These are phyloP conservation scores for Schizosaccharomyces japonicus DNA, from an alignment of 805 yeast genomes.

Conservation along the genomic window DNA sequence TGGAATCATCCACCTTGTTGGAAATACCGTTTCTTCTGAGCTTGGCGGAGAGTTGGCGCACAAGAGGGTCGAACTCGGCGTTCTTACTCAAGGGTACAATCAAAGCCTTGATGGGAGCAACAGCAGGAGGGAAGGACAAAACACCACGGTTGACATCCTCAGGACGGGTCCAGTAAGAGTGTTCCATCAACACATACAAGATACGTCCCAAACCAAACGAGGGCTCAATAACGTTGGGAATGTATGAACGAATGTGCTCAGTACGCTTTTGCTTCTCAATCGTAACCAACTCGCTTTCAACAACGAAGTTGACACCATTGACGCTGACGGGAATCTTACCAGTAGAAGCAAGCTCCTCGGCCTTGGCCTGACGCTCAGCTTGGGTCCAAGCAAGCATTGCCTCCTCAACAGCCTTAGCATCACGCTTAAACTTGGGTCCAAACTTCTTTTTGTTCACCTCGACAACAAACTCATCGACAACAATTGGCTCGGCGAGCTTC, in stretches of 20 bases:
- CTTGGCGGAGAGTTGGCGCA: constrained; percentile 39
- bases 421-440: constrained; percentile 93
- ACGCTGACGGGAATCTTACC: constrained; percentile 45
- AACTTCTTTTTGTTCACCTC: constrained; percentile 83
- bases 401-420: constrained; percentile 75
- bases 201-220: constrained; percentile 98
- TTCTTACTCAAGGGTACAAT: constrained; percentile 82
- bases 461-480: constrained; percentile 62
- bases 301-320: constrained; percentile 47
- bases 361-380: constrained; percentile 57
- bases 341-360: constrained; percentile 36
- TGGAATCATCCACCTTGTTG: constrained; percentile 87
- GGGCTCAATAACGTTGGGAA: constrained; percentile 95
- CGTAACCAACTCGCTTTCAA: constrained; percentile 45
- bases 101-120: constrained; percentile 93
- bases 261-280: constrained; percentile 32
- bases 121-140: constrained; percentile 75
- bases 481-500: constrained; percentile 58
- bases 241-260: constrained; percentile 54
- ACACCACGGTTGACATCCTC: constrained; percentile 75
- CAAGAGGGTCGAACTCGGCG: constrained; percentile 52
- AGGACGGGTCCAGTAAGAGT: constrained; percentile 82
- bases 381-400: constrained; percentile 57
- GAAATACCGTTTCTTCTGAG: constrained; percentile 69
- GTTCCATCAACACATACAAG: constrained; percentile 79